Percentiles rank a stretch among this genome's conserved stretches.
Evolutionary conservation across 106 monocot species (phyloP).

Genomic region (Iris macrosiphon): DNA sequence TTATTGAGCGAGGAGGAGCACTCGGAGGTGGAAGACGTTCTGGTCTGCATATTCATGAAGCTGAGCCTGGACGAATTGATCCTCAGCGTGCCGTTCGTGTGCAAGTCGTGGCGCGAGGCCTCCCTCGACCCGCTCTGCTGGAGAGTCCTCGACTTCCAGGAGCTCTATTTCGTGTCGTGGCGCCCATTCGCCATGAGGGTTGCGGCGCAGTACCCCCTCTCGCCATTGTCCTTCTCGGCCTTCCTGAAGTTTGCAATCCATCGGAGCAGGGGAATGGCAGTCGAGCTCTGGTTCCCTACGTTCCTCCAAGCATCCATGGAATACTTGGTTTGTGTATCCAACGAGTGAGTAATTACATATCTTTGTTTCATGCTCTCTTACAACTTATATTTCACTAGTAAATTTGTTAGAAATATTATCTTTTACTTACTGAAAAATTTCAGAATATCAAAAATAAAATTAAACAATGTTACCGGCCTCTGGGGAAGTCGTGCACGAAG

Average conservation of each 20-base stretch:
- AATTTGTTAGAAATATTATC: no score
- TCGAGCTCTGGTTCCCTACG: slow-evolving; percentile 7
- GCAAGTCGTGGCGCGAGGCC: slow-evolving; percentile 6
- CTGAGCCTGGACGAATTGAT: slow-evolving; percentile 1
- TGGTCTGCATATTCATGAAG: background rate
- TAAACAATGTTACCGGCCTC: no score
- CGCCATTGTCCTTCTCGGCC: background rate
- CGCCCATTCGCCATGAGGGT: background rate
- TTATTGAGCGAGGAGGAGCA: no score
- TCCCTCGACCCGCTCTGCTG: slow-evolving; percentile 6
- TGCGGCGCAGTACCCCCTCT: background rate
- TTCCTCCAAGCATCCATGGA: background rate
- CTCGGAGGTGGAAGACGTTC: no score
- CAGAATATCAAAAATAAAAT: no score
- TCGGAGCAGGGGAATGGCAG: background rate
- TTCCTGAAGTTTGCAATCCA: slow-evolving; percentile 5
- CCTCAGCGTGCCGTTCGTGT: slow-evolving; percentile 5
- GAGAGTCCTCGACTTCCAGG: slow-evolving; percentile 9
- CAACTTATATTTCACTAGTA: no score
- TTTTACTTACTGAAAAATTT: no score
- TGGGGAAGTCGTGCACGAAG: no score
- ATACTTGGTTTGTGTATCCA: background rate
- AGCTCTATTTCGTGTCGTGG: background rate
- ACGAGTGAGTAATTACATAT: background rate
- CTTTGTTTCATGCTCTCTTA: no score